Evolutionary conservation across 2,329 filamentous ascomycete genomes (phyloP).

Genomic region (Ceratocystis eucalypticola): DNA sequence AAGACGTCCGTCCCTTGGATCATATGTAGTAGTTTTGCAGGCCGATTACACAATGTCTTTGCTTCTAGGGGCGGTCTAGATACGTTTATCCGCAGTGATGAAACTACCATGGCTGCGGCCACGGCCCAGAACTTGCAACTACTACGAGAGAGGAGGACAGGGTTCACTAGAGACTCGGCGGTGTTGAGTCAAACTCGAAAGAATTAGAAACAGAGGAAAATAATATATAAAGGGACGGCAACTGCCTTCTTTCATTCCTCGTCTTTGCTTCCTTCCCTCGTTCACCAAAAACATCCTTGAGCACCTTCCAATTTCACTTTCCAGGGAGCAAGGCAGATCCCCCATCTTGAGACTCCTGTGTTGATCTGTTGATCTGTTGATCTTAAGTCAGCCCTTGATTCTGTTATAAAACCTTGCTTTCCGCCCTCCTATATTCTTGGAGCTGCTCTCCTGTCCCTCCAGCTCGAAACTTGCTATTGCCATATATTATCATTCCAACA

Average conservation of each 20-base stretch:
- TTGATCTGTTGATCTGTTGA: not conserved
- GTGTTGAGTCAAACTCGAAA: not conserved
- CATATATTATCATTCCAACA: not conserved
- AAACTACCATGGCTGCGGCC: not conserved
- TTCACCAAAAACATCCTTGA: not conserved
- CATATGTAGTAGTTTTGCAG: not conserved
- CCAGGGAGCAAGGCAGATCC: conserved; percentile 4
- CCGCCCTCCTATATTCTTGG: not conserved
- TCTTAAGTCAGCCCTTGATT: not conserved
- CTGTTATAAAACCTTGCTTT: not conserved
- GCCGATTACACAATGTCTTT: not conserved
- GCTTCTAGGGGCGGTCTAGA: not conserved
- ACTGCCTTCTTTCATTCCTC: not conserved
- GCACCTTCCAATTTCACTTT: not conserved
- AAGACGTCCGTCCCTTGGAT: not conserved
- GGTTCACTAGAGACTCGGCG: not conserved
- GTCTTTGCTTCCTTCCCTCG: not conserved
- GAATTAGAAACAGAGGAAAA: not conserved
- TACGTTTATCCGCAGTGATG: not conserved
- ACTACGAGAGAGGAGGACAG: not conserved
- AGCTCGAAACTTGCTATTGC: not conserved
- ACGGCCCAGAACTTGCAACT: not conserved
- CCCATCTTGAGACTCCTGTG: not conserved
- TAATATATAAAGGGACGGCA: not conserved
- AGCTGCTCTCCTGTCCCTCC: not conserved